Conservation (phyloP, 2,329 filamentous ascomycete genomes). For the Hawksworthiomyces lignivorus region DNA sequence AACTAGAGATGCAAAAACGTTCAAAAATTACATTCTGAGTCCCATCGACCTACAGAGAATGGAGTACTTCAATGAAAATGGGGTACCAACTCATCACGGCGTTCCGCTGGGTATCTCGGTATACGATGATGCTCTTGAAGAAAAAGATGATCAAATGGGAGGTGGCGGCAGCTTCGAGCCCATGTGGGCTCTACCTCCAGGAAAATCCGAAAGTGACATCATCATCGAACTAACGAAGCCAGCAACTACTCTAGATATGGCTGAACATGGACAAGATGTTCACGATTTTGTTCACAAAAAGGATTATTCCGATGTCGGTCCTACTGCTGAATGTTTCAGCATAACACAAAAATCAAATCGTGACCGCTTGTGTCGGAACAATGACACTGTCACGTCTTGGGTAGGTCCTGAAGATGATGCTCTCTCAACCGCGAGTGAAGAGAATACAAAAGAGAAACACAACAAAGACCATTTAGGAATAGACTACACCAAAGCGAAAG, state of each 20-base stretch:
- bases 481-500: no score
- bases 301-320: no score
- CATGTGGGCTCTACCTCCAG: slow-evolving; percentile 14
- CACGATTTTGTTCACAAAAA: no score
- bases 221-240: slow-evolving; percentile 9
- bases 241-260: no score
- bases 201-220: slow-evolving; percentile 10
- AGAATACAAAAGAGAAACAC: neutral
- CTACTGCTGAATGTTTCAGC: no score
- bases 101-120: slow-evolving; percentile 14
- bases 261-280: no score
- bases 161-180: slow-evolving; percentile 10
- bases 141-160: slow-evolving; percentile 4
- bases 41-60: slow-evolving; percentile 15
- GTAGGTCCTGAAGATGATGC: slow-evolving; percentile 8
- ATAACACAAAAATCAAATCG: no score
- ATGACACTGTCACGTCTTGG: no score
- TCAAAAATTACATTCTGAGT: neutral
- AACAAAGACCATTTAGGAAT: no score
- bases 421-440: slow-evolving; percentile 9
- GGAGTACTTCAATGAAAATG: slow-evolving; percentile 21
- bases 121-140: slow-evolving; percentile 4
- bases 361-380: no score
- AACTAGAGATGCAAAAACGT: no score
- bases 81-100: slow-evolving; percentile 25